Percentiles rank a stretch among this genome's conserved stretches.
These are phyloP conservation scores for Coemansia sp. DNA, from an alignment of 192 early-diverging fungal genomes.

Conservation along the genomic window DNA sequence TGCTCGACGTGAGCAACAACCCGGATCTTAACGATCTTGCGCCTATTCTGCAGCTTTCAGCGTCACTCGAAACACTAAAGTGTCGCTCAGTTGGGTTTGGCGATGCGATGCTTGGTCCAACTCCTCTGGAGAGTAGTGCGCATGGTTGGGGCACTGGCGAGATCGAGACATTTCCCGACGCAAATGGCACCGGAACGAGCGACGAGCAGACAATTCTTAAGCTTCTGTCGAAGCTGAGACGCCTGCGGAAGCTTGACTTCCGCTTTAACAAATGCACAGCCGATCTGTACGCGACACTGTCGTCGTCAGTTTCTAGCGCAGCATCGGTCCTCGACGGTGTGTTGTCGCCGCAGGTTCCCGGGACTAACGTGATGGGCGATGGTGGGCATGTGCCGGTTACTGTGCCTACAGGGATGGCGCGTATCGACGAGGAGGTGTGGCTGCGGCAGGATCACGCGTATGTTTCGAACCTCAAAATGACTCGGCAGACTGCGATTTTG, in stretches of 20 bases:
- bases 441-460: constrained; percentile 34
- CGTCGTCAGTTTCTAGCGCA: not conserved
- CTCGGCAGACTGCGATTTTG: constrained; percentile 15
- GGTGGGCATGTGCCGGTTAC: constrained; percentile 7
- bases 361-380: constrained; percentile 29
- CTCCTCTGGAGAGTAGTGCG: not conserved
- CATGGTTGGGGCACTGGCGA: constrained; percentile 7
- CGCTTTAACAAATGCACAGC: constrained; percentile 45
- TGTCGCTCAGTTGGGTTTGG: constrained; percentile 43
- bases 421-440: constrained; percentile 46
- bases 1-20: constrained; percentile 52
- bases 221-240: constrained; percentile 25
- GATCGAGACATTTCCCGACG: constrained; percentile 16
- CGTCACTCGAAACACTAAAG: constrained; percentile 40
- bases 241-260: constrained; percentile 35
- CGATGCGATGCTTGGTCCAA: not conserved
- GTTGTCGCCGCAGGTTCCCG: constrained; percentile 36
- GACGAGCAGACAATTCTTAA: constrained; percentile 18
- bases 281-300: constrained; percentile 42
- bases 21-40: constrained; percentile 31
- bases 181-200: not conserved
- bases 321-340: constrained; percentile 28
- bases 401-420: constrained; percentile 5
- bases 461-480: constrained; percentile 24
- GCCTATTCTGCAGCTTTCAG: constrained; percentile 36